These are phyloP conservation scores for Teratosphaeria viscida DNA, from an alignment of 2,329 filamentous ascomycete genomes.

Conservation along the genomic window DNA sequence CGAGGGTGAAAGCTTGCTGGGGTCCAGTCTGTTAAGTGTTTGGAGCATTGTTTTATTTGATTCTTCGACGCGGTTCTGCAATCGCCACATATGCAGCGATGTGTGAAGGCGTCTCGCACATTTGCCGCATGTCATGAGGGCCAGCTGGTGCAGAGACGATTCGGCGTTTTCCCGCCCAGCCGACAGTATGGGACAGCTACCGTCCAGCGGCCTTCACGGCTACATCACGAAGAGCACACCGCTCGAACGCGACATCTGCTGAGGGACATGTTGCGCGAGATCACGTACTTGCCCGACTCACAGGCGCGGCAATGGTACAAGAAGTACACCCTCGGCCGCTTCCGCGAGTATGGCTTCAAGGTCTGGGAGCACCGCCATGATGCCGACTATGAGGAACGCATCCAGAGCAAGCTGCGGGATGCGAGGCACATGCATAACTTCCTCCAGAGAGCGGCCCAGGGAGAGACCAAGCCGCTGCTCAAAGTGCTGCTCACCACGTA, in stretches of 20 bases:
- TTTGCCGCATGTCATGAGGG: background rate
- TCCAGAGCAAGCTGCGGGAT: slow-evolving; percentile 16
- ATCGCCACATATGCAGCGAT: background rate
- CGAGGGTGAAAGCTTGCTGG: background rate
- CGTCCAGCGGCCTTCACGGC: background rate
- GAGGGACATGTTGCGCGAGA: slow-evolving; percentile 48
- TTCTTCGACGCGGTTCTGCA: background rate
- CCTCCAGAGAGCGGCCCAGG: slow-evolving; percentile 45
- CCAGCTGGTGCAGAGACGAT: background rate
- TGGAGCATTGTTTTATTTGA: background rate
- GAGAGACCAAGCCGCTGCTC: slow-evolving; percentile 40
- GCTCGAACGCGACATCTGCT: slow-evolving; percentile 35
- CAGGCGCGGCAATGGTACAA: slow-evolving; percentile 41
- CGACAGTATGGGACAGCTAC: background rate
- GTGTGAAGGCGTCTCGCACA: background rate
- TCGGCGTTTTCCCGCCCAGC: background rate
- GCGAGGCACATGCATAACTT: slow-evolving; percentile 35
- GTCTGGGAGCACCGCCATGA: slow-evolving; percentile 10
- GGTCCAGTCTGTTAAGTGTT: background rate
- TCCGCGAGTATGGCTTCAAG: slow-evolving; percentile 25
- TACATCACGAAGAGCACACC: background rate
- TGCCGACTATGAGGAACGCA: slow-evolving; percentile 3
- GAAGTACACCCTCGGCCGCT: slow-evolving; percentile 38
- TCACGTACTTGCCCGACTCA: slow-evolving; percentile 50
- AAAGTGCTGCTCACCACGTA: slow-evolving; percentile 47